These are phyloP conservation scores for Talaromyces sp. DNA, from an alignment of 2,329 filamentous ascomycete species.

Conservation along the genomic window DNA sequence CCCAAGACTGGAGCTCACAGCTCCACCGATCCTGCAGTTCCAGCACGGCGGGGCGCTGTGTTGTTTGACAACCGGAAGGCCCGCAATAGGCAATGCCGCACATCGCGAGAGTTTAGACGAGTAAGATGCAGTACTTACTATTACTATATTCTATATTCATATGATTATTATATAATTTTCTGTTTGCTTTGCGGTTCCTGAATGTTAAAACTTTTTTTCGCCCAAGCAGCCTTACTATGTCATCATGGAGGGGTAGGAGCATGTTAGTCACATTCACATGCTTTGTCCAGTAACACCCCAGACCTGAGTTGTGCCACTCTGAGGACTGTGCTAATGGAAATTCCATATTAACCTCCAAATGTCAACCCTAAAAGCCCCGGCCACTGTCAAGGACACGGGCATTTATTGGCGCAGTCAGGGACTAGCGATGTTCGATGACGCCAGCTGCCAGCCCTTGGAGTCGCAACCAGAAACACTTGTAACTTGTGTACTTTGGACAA, in stretches of 20 bases:
- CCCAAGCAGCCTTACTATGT: not conserved
- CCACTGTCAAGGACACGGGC: not conserved
- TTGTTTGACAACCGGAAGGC: constrained; percentile 1
- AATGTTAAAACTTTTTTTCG: not conserved
- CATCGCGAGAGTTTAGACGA: not conserved
- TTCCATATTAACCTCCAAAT: not conserved
- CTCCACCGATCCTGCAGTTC: not conserved
- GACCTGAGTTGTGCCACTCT: not conserved
- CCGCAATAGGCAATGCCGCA: constrained; percentile 10
- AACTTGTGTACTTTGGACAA: not conserved
- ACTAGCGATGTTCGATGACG: constrained; percentile 8
- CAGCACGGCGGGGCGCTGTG: not conserved
- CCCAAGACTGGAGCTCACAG: not conserved
- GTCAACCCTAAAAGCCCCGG: not conserved
- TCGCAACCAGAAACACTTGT: not conserved
- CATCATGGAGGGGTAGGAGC: not conserved
- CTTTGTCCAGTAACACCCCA: not conserved
- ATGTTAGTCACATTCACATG: not conserved
- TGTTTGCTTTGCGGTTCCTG: not conserved
- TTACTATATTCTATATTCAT: not conserved
- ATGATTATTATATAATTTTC: not conserved
- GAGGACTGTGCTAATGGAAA: not conserved
- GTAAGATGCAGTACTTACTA: not conserved
- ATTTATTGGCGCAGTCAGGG: not conserved
- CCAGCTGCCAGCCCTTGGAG: not conserved